phyloP scores from a whole-genome alignment of 352 stramenopile genomes.

The Phytophthora capsici region DNA sequence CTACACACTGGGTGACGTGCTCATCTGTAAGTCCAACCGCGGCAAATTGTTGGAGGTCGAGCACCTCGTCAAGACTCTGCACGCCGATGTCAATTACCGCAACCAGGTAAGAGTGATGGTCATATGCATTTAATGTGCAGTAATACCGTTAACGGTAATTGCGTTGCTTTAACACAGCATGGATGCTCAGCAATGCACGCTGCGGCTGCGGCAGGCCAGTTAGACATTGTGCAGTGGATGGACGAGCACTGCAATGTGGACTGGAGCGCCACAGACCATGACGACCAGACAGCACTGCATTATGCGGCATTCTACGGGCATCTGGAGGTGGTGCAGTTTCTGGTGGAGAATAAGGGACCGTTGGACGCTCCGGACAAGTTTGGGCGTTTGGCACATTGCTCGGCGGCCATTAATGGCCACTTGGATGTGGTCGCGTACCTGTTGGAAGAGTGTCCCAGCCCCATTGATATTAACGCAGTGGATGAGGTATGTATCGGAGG shows the following conservation, averaged over 20 bases:
- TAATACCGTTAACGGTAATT: constrained; percentile 12
- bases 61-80: constrained; percentile 75
- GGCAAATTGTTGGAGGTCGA: constrained; percentile 84
- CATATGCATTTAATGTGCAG: background rate
- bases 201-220: constrained; percentile 75
- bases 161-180: constrained; percentile 48
- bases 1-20: constrained; percentile 86
- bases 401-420: constrained; percentile 85
- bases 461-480: constrained; percentile 89
- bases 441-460: constrained; percentile 78
- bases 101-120: constrained; percentile 63
- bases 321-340: constrained; percentile 84
- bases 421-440: constrained; percentile 87
- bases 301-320: constrained; percentile 90
- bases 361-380: constrained; percentile 88
- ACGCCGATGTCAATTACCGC: constrained; percentile 86
- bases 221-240: constrained; percentile 87
- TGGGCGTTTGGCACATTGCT: constrained; percentile 81
- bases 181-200: constrained; percentile 82
- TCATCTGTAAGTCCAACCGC: constrained; percentile 87
- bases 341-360: constrained; percentile 83
- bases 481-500: constrained; percentile 61
- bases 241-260: constrained; percentile 64
- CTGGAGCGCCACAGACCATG: constrained; percentile 70
- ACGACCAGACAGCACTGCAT: constrained; percentile 85